Evolutionary conservation across 1,284 basidiomycete species (phyloP).

Genomic region (Apiotrichum veenhuisii): DNA sequence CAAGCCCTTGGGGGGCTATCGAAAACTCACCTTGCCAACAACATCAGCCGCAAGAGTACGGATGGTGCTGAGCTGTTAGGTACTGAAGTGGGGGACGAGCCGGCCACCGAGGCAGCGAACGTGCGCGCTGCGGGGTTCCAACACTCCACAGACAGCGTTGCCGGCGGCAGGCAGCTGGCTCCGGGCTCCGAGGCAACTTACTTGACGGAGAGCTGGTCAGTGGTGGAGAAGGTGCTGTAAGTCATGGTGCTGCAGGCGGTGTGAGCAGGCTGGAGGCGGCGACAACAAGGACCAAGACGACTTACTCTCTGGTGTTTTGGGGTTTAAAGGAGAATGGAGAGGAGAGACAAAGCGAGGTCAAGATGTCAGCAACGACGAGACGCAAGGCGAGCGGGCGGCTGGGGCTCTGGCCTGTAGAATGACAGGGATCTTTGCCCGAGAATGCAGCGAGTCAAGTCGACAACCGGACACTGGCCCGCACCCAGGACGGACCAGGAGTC

Average conservation of each 20-base stretch:
- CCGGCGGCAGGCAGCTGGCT: background rate
- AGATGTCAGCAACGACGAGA: too few species aligned
- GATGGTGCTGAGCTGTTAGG: conserved; percentile 43
- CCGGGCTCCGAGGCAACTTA: background rate
- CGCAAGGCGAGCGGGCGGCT: too few species aligned
- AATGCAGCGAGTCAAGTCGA: too few species aligned
- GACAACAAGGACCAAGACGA: background rate
- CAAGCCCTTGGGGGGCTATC: conserved; percentile 50
- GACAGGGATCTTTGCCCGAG: too few species aligned
- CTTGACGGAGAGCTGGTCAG: conserved; percentile 4
- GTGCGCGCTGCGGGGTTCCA: background rate
- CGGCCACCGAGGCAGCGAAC: background rate
- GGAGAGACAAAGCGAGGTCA: background rate
- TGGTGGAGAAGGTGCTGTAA: background rate
- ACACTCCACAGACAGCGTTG: background rate
- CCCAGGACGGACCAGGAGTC: too few species aligned
- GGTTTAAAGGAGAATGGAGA: background rate
- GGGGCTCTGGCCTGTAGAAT: too few species aligned
- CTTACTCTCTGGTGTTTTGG: background rate
- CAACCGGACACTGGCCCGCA: too few species aligned
- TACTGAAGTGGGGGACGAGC: too few species aligned
- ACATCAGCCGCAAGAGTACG: conserved; percentile 52
- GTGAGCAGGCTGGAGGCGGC: background rate
- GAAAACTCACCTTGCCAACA: conserved; percentile 47
- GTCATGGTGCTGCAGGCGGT: background rate